Evolutionary conservation across 768 basidiomycete species (phyloP).

Genomic region (Strobilomyces echinocephalus): DNA sequence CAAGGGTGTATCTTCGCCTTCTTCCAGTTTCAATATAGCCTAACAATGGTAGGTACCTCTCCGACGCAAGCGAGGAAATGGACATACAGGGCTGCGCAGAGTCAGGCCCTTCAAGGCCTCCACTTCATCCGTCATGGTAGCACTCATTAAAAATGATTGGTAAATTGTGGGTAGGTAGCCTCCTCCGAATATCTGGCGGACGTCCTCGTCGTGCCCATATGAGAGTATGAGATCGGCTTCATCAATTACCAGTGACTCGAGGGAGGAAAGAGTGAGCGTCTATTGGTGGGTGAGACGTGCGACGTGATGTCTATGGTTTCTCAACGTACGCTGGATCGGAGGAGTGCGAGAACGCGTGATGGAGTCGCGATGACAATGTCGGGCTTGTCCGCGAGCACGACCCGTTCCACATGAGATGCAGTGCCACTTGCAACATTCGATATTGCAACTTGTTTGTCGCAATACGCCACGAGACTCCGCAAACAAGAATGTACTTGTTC

Average conservation of each 20-base stretch:
- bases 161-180: constrained; percentile 74
- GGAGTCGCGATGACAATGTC: constrained; percentile 81
- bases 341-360: constrained; percentile 58
- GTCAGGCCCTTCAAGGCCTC: constrained; percentile 85
- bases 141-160: constrained; percentile 95
- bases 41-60: constrained; percentile 25
- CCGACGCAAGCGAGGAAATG: neutral
- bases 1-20: constrained; percentile 73
- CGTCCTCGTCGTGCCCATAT: constrained; percentile 92
- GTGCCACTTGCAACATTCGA: constrained; percentile 77
- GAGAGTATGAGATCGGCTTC: constrained; percentile 97
- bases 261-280: constrained; percentile 57
- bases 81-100: constrained; percentile 78
- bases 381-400: constrained; percentile 62
- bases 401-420: constrained; percentile 66
- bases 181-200: constrained; percentile 65
- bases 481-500: constrained; percentile 83
- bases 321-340: constrained; percentile 60
- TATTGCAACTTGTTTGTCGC: constrained; percentile 65
- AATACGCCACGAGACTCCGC: constrained; percentile 63
- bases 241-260: constrained; percentile 91
- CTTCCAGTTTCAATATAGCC: constrained; percentile 85
- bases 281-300: constrained; percentile 25
- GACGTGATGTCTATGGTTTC: neutral
- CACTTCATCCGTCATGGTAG: constrained; percentile 96